Percentiles rank a stretch among this genome's conserved stretches.
Evolutionary conservation across 1,284 basidiomycete genomes (phyloP).

Genomic region (Pseudozyma tsukubaensis): DNA sequence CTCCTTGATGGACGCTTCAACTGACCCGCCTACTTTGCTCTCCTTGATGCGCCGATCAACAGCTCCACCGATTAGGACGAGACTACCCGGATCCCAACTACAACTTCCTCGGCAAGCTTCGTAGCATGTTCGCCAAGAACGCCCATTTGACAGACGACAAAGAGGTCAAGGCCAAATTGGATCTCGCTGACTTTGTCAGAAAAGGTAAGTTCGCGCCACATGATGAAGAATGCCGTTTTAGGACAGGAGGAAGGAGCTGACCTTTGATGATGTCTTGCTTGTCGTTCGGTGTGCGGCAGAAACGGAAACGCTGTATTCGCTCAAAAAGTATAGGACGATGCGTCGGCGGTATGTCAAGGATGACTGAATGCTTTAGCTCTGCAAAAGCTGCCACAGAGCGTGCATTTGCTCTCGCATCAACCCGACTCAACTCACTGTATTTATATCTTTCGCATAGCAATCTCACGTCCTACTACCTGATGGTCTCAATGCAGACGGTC

Average conservation of each 20-base stretch:
- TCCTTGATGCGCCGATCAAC: neutral
- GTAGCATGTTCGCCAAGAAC: slow-evolving; percentile 56
- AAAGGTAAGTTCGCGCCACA: slow-evolving; percentile 49
- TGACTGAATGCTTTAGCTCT: neutral
- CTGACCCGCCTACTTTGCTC: neutral
- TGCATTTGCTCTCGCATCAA: no score
- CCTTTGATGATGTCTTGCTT: neutral
- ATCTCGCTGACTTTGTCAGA: slow-evolving; percentile 62
- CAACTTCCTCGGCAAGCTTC: slow-evolving; percentile 64
- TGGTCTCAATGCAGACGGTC: no score
- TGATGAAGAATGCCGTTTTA: no score
- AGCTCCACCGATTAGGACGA: slow-evolving; percentile 66
- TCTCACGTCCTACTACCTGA: neutral
- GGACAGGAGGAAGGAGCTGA: neutral
- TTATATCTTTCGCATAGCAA: slow-evolving; percentile 13
- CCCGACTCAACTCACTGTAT: slow-evolving; percentile 10
- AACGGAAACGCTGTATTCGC: slow-evolving; percentile 63
- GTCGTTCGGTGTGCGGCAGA: slow-evolving; percentile 26
- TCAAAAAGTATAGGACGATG: slow-evolving; percentile 67
- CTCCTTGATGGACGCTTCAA: no score
- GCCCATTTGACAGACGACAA: slow-evolving; percentile 63
- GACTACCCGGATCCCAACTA: slow-evolving; percentile 68
- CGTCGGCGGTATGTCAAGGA: slow-evolving; percentile 54
- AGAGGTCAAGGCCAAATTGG: slow-evolving; percentile 60
- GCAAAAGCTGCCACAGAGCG: neutral